These are phyloP conservation scores for Paracamarosporium sp. DNA, from an alignment of 2,329 filamentous ascomycete genomes.

Conservation along the genomic window DNA sequence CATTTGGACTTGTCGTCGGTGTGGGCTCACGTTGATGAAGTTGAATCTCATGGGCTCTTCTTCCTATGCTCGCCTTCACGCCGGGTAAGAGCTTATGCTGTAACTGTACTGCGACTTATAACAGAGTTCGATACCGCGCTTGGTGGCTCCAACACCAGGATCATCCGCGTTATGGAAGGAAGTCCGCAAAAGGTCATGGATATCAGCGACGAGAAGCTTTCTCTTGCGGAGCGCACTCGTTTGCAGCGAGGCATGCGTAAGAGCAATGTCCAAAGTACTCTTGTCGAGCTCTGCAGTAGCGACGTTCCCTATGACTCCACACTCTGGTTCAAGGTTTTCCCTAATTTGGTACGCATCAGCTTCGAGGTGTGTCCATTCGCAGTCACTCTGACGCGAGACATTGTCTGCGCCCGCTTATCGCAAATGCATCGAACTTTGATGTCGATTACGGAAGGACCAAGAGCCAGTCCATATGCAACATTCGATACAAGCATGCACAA, in stretches of 20 bases:
- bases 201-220: constrained; percentile 88
- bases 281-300: constrained; percentile 94
- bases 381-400: constrained; percentile 86
- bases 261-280: constrained; percentile 80
- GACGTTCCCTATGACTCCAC: constrained; percentile 94
- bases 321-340: constrained; percentile 97
- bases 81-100: constrained; percentile 85
- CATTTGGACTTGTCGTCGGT: constrained; percentile 87
- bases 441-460: constrained; percentile 73
- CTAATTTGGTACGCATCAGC: constrained; percentile 88
- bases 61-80: constrained; percentile 96
- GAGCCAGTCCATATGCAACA: constrained; percentile 58
- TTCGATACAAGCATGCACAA: constrained; percentile 68
- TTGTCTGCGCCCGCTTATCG: constrained; percentile 88
- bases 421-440: constrained; percentile 91
- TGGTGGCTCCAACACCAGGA: constrained; percentile 77
- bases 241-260: constrained; percentile 89
- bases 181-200: constrained; percentile 89
- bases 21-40: constrained; percentile 93
- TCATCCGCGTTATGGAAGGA: constrained; percentile 91
- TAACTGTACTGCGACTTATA: constrained; percentile 89
- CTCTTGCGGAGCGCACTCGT: constrained; percentile 89
- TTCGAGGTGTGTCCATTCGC: constrained; percentile 92
- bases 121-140: constrained; percentile 92
- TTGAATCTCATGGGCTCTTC: constrained; percentile 95